These are phyloP conservation scores for Xerocomus minutiporus DNA, from an alignment of 1,284 basidiomycete species.

Conservation along the genomic window DNA sequence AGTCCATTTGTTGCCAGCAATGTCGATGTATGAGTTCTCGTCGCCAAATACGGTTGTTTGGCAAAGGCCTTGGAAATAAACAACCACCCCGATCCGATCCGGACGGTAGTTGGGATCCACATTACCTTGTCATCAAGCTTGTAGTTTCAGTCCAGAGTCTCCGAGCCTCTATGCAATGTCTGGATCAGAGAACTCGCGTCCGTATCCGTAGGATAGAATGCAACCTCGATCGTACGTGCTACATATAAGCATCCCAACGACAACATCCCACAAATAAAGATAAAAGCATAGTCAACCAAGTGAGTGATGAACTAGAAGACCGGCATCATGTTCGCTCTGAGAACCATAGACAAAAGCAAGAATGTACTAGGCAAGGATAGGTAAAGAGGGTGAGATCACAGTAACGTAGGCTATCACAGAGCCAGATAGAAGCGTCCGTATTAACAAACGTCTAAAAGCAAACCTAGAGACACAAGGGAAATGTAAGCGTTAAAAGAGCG, in stretches of 20 bases:
- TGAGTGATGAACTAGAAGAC: not conserved
- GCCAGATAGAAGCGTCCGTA: constrained; percentile 4
- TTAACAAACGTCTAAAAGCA: not conserved
- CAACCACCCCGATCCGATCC: not conserved
- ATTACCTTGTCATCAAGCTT: too few relatives aligned
- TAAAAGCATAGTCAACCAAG: not conserved
- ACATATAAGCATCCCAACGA: not conserved
- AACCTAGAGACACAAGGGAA: not conserved
- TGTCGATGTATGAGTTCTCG: not conserved
- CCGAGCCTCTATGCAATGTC: too few relatives aligned
- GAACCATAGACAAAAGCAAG: not conserved
- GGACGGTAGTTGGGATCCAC: too few relatives aligned
- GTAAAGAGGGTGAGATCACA: constrained; percentile 7
- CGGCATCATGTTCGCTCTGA: not conserved
- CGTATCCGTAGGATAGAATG: not conserved
- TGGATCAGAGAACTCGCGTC: not conserved
- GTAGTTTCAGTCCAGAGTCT: too few relatives aligned
- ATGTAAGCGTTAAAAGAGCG: not conserved
- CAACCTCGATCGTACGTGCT: not conserved
- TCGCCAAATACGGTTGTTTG: not conserved
- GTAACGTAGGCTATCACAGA: not conserved
- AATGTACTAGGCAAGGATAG: not conserved
- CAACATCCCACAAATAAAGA: not conserved
- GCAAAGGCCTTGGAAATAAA: constrained; percentile 1
- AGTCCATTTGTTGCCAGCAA: constrained; percentile 47